A percentile compares a stretch with the other conserved stretches of the same genome.
Evolutionary conservation across 352 stramenopile species (phyloP).

Genomic region (Globisporangium acanthophoron): DNA sequence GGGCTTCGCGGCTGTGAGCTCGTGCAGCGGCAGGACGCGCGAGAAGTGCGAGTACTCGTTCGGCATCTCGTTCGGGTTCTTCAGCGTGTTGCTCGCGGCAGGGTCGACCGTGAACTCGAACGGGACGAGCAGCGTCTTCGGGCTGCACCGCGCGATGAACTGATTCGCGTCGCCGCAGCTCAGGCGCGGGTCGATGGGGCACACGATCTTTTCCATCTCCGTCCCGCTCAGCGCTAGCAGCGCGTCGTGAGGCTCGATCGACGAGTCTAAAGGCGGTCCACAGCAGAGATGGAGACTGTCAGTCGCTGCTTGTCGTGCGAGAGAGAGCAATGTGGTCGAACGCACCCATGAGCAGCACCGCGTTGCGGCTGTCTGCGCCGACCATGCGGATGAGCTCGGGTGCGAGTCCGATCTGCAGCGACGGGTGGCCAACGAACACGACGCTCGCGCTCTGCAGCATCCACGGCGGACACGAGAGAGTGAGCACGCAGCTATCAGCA

Average conservation of each 20-base stretch:
- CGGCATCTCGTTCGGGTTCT: conserved; percentile 13
- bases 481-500: not conserved
- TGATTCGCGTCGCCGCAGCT: conserved; percentile 84
- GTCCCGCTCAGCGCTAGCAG: conserved; percentile 54
- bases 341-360: conserved; percentile 64
- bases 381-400: conserved; percentile 53
- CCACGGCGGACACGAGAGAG: not conserved
- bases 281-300: conserved; percentile 1
- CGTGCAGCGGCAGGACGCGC: conserved; percentile 64
- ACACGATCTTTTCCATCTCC: conserved; percentile 72
- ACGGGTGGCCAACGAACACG: conserved; percentile 71
- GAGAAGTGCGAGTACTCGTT: conserved; percentile 56
- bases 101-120: conserved; percentile 45
- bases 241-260: conserved; percentile 39
- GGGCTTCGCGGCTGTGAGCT: conserved; percentile 58
- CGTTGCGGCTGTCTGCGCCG: conserved; percentile 54
- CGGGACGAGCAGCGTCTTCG: conserved; percentile 62
- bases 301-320: not conserved
- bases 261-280: conserved; percentile 34
- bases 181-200: conserved; percentile 70
- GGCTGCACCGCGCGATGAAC: conserved; percentile 74
- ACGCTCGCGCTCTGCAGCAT: conserved; percentile 49
- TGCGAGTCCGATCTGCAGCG: conserved; percentile 50
- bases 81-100: not conserved
- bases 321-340: not conserved